phyloP scores from a whole-genome alignment of 2,329 filamentous ascomycete species.

The Periglandula ipomoeae region DNA sequence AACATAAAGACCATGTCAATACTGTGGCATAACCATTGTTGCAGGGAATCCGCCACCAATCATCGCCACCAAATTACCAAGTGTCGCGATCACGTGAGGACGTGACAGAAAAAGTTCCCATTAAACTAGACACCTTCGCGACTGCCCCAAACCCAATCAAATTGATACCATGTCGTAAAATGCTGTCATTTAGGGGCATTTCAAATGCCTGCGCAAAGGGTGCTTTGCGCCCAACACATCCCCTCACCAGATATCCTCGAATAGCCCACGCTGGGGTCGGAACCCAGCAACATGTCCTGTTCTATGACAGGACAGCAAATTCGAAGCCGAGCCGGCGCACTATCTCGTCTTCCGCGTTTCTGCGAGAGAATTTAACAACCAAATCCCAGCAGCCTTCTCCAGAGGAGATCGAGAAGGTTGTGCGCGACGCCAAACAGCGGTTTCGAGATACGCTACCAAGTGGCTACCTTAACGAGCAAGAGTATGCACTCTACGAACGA shows the following conservation, averaged over 20 bases:
- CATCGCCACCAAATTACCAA: constrained; percentile 9
- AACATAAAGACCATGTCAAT: too few species aligned
- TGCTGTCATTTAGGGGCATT: constrained; percentile 26
- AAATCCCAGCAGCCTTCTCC: neutral
- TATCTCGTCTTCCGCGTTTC: constrained; percentile 20
- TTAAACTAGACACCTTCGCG: constrained; percentile 6
- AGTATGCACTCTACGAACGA: constrained; percentile 67
- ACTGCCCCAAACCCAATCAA: constrained; percentile 1
- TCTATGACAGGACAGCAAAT: neutral
- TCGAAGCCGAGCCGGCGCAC: constrained; percentile 11
- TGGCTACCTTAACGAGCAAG: constrained; percentile 58
- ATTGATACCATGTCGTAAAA: constrained; percentile 15
- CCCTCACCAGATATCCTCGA: neutral
- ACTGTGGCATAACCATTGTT: too few species aligned
- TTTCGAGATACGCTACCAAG: constrained; percentile 72
- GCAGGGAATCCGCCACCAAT: constrained; percentile 7
- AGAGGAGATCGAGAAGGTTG: constrained; percentile 49
- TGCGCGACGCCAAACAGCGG: constrained; percentile 61
- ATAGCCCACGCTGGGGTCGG: neutral
- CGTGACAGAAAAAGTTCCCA: constrained; percentile 17
- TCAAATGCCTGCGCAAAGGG: constrained; percentile 24
- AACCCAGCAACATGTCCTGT: neutral
- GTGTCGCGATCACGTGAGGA: constrained; percentile 20
- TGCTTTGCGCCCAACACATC: constrained; percentile 12
- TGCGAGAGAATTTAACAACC: constrained; percentile 13